phyloP scores from a whole-genome alignment of 2,329 filamentous ascomycete genomes.

The Venturia pyrina region DNA sequence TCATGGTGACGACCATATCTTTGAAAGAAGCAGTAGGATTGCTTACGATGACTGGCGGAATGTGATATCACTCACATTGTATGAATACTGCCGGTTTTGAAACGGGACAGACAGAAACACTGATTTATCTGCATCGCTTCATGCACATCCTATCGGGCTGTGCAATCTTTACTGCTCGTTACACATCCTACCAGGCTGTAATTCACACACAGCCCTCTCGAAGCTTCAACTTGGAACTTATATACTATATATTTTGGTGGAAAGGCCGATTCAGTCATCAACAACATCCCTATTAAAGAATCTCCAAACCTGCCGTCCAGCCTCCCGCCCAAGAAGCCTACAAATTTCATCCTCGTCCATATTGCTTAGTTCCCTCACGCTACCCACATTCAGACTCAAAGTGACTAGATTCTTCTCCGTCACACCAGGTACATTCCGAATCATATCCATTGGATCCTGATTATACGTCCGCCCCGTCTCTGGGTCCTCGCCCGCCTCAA shows the following conservation, averaged over 20 bases:
- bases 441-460: constrained; percentile 53
- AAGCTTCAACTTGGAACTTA: too few relatives aligned
- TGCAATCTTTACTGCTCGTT: too few relatives aligned
- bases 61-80: not conserved
- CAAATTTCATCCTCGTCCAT: constrained; percentile 66
- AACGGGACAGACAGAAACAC: too few relatives aligned
- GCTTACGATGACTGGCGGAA: not conserved
- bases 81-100: not conserved
- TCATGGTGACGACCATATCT: not conserved
- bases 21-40: not conserved
- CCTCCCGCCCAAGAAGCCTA: constrained; percentile 65
- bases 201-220: too few relatives aligned
- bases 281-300: constrained; percentile 65
- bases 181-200: too few relatives aligned
- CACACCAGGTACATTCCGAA: constrained; percentile 74
- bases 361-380: constrained; percentile 74
- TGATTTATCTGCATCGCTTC: too few relatives aligned
- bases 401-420: constrained; percentile 67
- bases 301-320: constrained; percentile 61
- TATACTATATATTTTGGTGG: not conserved
- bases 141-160: too few relatives aligned
- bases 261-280: constrained; percentile 2
- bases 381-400: constrained; percentile 63
- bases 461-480: constrained; percentile 12
- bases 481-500: constrained; percentile 48